Conservation (phyloP, 495 filamentous ascomycete genomes). For the Talaromyces borbonicus region DNA sequence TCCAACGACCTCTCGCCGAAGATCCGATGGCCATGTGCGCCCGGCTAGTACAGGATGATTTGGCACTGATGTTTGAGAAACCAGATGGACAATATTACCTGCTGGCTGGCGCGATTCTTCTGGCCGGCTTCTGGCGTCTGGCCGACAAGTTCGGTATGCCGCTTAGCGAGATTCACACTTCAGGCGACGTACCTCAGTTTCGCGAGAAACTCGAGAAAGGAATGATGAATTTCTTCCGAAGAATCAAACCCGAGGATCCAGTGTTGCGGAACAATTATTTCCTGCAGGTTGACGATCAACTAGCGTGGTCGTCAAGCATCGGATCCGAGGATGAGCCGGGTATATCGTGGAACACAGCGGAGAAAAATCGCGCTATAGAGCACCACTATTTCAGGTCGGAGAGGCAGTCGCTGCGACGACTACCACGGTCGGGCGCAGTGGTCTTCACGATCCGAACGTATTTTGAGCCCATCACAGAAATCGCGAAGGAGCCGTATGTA, state of each 20-base stretch:
- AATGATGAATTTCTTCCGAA: constrained; percentile 70
- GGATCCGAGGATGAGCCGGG: constrained; percentile 58
- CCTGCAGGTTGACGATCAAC: constrained; percentile 63
- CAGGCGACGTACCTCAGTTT: constrained; percentile 70
- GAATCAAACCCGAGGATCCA: constrained; percentile 54
- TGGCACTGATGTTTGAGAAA: constrained; percentile 78
- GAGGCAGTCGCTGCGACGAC: constrained; percentile 62
- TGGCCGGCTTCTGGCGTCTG: constrained; percentile 83
- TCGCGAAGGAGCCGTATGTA: constrained; percentile 59
- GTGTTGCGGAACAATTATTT: constrained; percentile 68
- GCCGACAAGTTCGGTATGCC: constrained; percentile 80
- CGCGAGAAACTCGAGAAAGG: constrained; percentile 70
- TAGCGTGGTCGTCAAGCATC: constrained; percentile 66
- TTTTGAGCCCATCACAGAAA: constrained; percentile 58
- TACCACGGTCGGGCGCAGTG: constrained; percentile 66
- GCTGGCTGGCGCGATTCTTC: constrained; percentile 65
- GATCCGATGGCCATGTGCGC: constrained; percentile 73
- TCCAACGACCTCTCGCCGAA: constrained; percentile 56
- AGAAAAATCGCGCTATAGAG: constrained; percentile 65
- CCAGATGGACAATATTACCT: constrained; percentile 78
- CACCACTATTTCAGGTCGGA: constrained; percentile 75
- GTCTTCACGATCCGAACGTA: constrained; percentile 77
- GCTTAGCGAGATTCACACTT: constrained; percentile 74
- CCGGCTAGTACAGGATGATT: constrained; percentile 73
- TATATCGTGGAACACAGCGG: constrained; percentile 64